Percentiles rank a stretch among this genome's conserved stretches.
Conservation (phyloP, 805 yeast genomes). For the Cyberlindnera xishuangbannaensis region DNA sequence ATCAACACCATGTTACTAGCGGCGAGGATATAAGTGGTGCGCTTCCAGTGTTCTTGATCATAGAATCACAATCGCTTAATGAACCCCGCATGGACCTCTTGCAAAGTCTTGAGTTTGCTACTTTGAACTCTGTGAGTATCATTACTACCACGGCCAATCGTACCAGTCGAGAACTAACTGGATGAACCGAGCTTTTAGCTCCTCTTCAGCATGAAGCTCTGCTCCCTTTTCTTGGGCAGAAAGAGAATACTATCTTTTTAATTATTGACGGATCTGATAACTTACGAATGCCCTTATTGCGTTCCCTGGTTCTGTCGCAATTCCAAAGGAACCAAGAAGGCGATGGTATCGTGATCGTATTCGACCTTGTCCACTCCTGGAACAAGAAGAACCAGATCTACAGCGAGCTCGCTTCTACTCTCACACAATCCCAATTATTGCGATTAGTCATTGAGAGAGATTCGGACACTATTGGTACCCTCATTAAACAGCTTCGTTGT, state of each 20-base stretch:
- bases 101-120: not conserved
- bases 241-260: not conserved
- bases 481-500: not conserved
- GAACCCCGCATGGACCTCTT: not conserved
- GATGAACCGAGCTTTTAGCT: no score
- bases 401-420: not conserved
- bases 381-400: constrained; percentile 3
- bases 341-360: constrained; percentile 1
- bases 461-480: not conserved
- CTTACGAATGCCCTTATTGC: not conserved
- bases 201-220: not conserved
- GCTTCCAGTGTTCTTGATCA: no score
- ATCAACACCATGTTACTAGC: no score
- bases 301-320: not conserved
- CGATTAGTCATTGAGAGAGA: not conserved
- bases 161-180: no score
- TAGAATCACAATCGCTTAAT: no score
- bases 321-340: not conserved
- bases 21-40: no score
- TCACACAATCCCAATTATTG: not conserved
- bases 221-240: not conserved
- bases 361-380: constrained; percentile 13
- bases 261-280: not conserved
- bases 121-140: not conserved
- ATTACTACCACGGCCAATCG: not conserved